Base-by-base conservation (phyloP, 768 basidiomycete species). In the Amanita fuliginea region DNA sequence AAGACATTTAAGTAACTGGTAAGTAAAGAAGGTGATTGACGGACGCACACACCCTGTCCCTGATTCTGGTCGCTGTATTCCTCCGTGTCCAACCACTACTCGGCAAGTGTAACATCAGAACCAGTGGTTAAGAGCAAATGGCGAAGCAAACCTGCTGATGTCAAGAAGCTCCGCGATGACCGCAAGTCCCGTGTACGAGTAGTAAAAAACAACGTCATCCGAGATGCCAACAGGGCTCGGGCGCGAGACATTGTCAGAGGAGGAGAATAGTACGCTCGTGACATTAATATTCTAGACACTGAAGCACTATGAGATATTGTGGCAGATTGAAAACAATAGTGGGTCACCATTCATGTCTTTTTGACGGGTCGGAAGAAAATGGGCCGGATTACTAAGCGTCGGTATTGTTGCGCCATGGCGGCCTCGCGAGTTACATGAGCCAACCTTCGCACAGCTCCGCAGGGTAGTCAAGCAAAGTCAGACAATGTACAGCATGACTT, bases 11-110 rank as follows among this genome's bases (percentile, higher is more conserved):
- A 40, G 35, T 22, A 19, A 14, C 36, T 11, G 9, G 14, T 21
- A 10, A 21, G 4, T 19, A 21, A 7, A 30, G 19, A 37, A 42
- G 26, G 21, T 10, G 9, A 44, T 26, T 18, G 39, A 16, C 21
- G 16, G 34, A 51, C 51, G 43, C 42, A 55, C 61, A 54, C 49
- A 64, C 62, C 62, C 61, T 21, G 58, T 60, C 46, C 62, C 61
- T 45, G 61, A 56, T 33, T 51, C 51, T 34, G 61, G 62, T 18
- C 62, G 55, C 32, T 58, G 55, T 26, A 62, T 59, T 37, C 53
- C 58, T 32, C 44, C 52, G 36, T 60, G 59, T 42, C 36, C 37
- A 3, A n/a, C 36, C 18, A 51, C 59, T 58, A 13, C 30, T 18
- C 14, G n/a, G 35, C 40, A 22, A 33, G 14, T 3, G 24, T 2